Evolutionary conservation across 1,284 basidiomycete species (phyloP).

Genomic region (Vanrija pseudolonga): DNA sequence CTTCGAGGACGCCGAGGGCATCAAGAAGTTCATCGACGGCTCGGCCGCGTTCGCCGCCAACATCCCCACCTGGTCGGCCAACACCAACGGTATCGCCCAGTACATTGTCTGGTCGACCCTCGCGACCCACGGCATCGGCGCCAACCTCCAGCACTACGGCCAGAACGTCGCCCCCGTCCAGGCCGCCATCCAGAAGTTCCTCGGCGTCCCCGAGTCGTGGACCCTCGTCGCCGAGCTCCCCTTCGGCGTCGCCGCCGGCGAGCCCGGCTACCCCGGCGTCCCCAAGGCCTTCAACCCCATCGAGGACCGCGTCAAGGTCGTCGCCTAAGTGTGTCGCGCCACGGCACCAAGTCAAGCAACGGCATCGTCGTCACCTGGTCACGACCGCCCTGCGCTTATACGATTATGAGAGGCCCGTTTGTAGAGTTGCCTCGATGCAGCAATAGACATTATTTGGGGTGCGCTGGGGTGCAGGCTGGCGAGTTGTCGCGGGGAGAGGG

Average conservation of each 20-base stretch:
- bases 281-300: conserved; percentile 26
- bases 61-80: conserved; percentile 34
- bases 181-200: conserved; percentile 35
- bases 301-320: conserved; percentile 25
- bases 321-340: neutral
- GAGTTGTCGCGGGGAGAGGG: no score
- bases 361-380: no score
- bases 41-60: conserved; percentile 41
- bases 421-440: no score
- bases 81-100: conserved; percentile 47
- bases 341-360: no score
- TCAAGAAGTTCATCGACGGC: conserved; percentile 44
- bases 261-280: conserved; percentile 17
- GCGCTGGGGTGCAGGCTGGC: no score
- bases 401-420: no score
- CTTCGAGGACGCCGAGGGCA: conserved; percentile 50
- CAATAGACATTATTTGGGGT: no score
- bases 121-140: conserved; percentile 51
- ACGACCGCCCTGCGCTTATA: no score
- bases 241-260: conserved; percentile 48
- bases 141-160: conserved; percentile 49
- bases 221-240: conserved; percentile 50
- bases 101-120: conserved; percentile 52
- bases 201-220: conserved; percentile 48
- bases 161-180: conserved; percentile 27